Evolutionary conservation across 345 rosid genomes (phyloP).

Genomic region (Kernera saxatilis): DNA sequence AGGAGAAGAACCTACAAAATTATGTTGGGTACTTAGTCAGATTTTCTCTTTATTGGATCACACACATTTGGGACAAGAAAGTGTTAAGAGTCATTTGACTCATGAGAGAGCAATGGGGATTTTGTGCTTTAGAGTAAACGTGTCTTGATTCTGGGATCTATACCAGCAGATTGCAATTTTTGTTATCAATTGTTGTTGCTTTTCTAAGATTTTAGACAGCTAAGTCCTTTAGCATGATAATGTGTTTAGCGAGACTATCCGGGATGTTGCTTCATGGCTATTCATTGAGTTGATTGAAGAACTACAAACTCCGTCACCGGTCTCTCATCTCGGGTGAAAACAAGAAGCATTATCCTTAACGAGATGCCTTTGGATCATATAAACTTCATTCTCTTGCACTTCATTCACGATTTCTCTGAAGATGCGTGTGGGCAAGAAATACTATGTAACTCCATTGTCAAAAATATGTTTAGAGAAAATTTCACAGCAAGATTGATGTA

Average conservation of each 20-base stretch:
- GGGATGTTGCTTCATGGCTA: background rate
- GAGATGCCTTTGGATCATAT: background rate
- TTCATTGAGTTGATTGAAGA: background rate
- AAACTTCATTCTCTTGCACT: background rate
- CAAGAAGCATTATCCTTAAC: background rate
- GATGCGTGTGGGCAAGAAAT: background rate
- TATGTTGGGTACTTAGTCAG: background rate
- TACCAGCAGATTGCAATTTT: background rate
- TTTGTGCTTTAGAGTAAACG: background rate
- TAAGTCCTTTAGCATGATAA: background rate
- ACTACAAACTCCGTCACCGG: no score
- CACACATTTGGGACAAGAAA: conserved; percentile 5
- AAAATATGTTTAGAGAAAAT: background rate
- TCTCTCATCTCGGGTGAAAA: no score
- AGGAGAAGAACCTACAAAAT: background rate
- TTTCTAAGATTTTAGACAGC: background rate
- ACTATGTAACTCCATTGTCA: background rate
- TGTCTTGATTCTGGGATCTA: background rate
- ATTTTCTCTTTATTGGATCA: background rate
- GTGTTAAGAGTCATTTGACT: background rate
- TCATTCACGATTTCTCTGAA: background rate
- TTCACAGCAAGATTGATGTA: no score
- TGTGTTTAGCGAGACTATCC: background rate
- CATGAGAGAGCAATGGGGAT: background rate
- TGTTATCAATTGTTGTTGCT: background rate